These are phyloP conservation scores for Remersonia thermophila DNA, from an alignment of 2,329 filamentous ascomycete species.

Conservation along the genomic window DNA sequence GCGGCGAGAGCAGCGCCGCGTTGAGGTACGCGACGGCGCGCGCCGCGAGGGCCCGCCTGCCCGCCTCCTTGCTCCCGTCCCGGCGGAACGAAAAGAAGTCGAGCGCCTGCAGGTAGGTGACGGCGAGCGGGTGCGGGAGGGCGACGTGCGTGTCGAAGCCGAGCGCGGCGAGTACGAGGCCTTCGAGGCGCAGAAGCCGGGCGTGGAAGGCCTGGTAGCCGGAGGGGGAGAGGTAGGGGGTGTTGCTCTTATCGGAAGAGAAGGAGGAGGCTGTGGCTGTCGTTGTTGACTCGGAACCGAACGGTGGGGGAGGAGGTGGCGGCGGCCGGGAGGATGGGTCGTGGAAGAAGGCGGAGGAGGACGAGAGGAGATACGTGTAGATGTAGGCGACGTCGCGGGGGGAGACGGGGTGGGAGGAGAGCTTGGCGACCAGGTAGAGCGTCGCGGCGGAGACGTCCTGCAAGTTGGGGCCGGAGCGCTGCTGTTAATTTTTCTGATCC, in stretches of 20 bases:
- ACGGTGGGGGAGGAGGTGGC: conserved; percentile 3
- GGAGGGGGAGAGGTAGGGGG: conserved; percentile 61
- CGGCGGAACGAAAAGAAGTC: conserved; percentile 42
- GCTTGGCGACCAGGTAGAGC: conserved; percentile 72
- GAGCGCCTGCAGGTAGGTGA: conserved; percentile 87
- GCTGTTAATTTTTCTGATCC: conserved; percentile 8
- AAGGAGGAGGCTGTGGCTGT: conserved; percentile 31
- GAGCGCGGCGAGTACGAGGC: conserved; percentile 60
- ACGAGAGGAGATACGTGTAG: conserved; percentile 66
- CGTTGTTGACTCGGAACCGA: too few relatives aligned
- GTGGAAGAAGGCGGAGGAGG: conserved; percentile 43
- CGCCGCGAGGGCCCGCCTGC: conserved; percentile 37
- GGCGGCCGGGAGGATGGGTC: conserved; percentile 21
- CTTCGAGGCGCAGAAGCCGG: conserved; percentile 61
- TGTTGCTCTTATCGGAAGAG: conserved; percentile 5
- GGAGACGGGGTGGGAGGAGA: conserved; percentile 63
- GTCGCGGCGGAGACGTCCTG: conserved; percentile 72
- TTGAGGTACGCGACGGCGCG: conserved; percentile 72
- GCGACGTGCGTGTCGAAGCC: conserved; percentile 77
- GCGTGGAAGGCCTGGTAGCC: conserved; percentile 54
- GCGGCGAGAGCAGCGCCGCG: conserved; percentile 70
- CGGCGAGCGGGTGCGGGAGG: conserved; percentile 71
- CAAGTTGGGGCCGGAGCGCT: background rate
- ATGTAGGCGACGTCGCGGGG: conserved; percentile 74
- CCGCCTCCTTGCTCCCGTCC: conserved; percentile 16